Base-by-base conservation (phyloP, 345 rosid species). In the Arabis alpina region DNA sequence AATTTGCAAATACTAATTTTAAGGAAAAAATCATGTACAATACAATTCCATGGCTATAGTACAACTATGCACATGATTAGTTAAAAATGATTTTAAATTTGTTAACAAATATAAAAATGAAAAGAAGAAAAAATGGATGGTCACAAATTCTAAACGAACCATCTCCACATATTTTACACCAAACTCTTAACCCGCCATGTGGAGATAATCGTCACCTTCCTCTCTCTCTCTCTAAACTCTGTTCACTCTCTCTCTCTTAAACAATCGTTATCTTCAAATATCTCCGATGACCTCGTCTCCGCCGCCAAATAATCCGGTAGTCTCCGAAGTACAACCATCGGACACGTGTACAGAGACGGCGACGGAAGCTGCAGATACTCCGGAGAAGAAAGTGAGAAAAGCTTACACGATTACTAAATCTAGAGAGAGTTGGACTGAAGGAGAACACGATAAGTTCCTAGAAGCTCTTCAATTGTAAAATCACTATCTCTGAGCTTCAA, bases 361-460 rank as follows among this genome's bases (percentile, higher is more conserved):
- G 9, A 2, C 58, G 43, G 77, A 66, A 42, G 45, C 75, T 52
- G 34, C 12, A 27, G 96, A 87, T 59, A 95, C 84, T 57, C 85
- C 74, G 68, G 74, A 65, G 53, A 91, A 84, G 95, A 88, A 85
- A 80, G 78, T 85, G 81, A 82, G 97, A 54, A 91, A 91, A 80
- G 88, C 95, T 43, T 91, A 91, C 75, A 91, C 91, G 62, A 87
- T 91, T 68, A 85, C 93, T 74, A 91, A 91, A 81, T 91, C 95
- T 7, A 84, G 97, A 75, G 92, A 91, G 87, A 91, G 91, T 84
- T 91, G 97, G 97, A 91, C 92, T 3, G 97, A 91, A 54, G 95
- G 90, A 60, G 97, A 91, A 64, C 97, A 91, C 83, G 97, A 91
- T 79, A 91, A 88, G 83, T 91, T 91, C 79, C 89, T 91, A 3